A percentile compares a stretch with the other conserved stretches of the same genome.
These are phyloP conservation scores for Coemansia sp. DNA, from an alignment of 192 early-diverging fungal genomes.

Conservation along the genomic window DNA sequence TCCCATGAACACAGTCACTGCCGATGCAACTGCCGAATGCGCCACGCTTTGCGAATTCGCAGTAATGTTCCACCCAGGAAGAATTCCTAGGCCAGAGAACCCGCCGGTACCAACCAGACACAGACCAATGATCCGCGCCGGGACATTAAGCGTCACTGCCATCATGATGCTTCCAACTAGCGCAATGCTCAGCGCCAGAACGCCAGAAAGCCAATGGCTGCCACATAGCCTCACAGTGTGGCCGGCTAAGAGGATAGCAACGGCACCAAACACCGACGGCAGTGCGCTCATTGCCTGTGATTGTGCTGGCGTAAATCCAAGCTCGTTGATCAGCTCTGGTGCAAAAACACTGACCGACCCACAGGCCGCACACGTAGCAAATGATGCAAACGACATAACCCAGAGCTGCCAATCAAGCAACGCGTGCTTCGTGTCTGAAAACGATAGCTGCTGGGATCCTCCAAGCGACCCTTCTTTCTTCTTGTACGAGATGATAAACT, in stretches of 20 bases:
- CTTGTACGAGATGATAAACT: conserved; percentile 41
- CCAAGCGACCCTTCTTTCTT: conserved; percentile 36
- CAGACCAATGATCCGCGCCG: conserved; percentile 32
- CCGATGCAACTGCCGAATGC: conserved; percentile 37
- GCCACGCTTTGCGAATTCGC: conserved; percentile 37
- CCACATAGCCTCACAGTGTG: conserved; percentile 18
- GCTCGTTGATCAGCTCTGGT: conserved; percentile 47
- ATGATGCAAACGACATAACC: conserved; percentile 33
- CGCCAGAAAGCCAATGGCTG: conserved; percentile 33
- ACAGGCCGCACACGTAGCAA: conserved; percentile 27
- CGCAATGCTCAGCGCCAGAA: not conserved
- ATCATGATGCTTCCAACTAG: conserved; percentile 30
- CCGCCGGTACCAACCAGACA: conserved; percentile 39
- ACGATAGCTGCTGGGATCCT: conserved; percentile 30
- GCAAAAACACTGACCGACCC: conserved; percentile 37
- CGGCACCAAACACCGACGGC: conserved; percentile 33
- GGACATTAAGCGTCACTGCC: conserved; percentile 27
- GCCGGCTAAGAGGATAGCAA: conserved; percentile 30
- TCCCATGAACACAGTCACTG: conserved; percentile 47
- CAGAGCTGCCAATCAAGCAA: conserved; percentile 50
- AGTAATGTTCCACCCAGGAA: conserved; percentile 46
- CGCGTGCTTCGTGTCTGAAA: conserved; percentile 11
- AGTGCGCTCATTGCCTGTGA: conserved; percentile 49
- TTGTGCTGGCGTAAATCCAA: conserved; percentile 37
- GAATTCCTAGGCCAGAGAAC: conserved; percentile 30